phyloP scores from a whole-genome alignment of 495 filamentous ascomycete genomes.

The Podospora australis region DNA sequence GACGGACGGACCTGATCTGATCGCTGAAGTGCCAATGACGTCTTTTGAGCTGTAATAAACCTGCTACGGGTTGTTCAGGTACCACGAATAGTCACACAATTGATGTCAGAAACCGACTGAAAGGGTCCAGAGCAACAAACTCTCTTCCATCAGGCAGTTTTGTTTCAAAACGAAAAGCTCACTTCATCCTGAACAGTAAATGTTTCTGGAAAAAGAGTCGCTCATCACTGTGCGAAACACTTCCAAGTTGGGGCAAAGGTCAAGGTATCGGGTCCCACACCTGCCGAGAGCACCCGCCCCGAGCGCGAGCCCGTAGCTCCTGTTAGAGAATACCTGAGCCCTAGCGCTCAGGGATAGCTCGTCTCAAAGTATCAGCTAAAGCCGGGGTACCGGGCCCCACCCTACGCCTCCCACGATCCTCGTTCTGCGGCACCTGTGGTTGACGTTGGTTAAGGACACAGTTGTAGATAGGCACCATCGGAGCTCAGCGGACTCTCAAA shows the following conservation, averaged over 20 bases:
- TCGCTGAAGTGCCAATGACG: too few species aligned
- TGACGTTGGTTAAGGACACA: conserved; percentile 27
- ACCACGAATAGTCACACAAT: neutral
- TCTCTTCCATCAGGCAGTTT: too few species aligned
- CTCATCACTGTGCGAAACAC: too few species aligned
- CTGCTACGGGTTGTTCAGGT: too few species aligned
- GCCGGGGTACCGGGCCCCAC: conserved; percentile 13
- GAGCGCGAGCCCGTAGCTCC: neutral
- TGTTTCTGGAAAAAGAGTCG: too few species aligned
- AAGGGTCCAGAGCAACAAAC: too few species aligned
- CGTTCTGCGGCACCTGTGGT: conserved; percentile 4
- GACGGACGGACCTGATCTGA: too few species aligned
- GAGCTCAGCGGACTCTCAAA: conserved; percentile 18
- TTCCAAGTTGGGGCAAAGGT: too few species aligned
- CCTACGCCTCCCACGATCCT: conserved; percentile 4
- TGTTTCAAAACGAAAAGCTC: neutral
- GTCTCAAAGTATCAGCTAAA: conserved; percentile 4
- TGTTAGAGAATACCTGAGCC: conserved; percentile 3
- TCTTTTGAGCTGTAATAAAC: too few species aligned
- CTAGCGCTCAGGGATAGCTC: neutral
- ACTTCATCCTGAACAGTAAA: too few species aligned
- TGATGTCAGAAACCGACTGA: neutral
- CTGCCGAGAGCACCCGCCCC: too few species aligned
- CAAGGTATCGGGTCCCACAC: too few species aligned
- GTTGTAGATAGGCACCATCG: conserved; percentile 21